Base-by-base conservation (phyloP, 257 asterid species). In the Datura wrightii region DNA sequence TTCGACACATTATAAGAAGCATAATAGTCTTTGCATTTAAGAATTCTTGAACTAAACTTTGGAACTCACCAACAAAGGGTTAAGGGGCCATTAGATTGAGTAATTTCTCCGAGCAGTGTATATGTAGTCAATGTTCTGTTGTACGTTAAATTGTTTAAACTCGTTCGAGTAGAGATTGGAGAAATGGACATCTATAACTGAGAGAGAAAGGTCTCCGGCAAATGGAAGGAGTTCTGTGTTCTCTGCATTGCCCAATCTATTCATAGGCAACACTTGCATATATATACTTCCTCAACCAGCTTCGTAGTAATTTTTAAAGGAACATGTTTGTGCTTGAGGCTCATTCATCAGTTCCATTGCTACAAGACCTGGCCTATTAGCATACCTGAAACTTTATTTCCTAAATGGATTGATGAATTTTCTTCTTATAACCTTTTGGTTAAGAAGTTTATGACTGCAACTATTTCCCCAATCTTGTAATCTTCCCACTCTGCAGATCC, bases 121-220 rank as follows among this genome's bases (percentile, higher is more conserved):
- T 59, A 90, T 53, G 85, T 72, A 90, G 53, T 88, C 86, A 4
- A 69, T 83, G 50, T 88, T 88, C 85, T 90, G 91, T 86, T 84
- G 83, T 3, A 86, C 89, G 13, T 85, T 88, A 89, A 88, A 41
- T 84, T 24, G 86, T 80, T 42, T 37, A 8, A 90, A 90, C 37
- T 79, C 62, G 62, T 88, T 86, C 3, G 88, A 82, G 84, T 88
- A 90, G 10, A 90, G 90, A 63, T 87, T 90, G 81, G 88, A 90
- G 89, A 88, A 90, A 85, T 90, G 92, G 83, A 90, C 92, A 80
- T 90, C 92, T 70, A 90, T 87, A 79, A 90, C 92, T 3, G 91
- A 84, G 87, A 82, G 13, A 72, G 83, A 83, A 67, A 90, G 90
- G 79, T 83, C 72, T 2, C 83, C 24, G 9, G 88, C 89, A 19